Conservation (phyloP, 345 rosid species). For the Eucalyptus shirleyi region DNA sequence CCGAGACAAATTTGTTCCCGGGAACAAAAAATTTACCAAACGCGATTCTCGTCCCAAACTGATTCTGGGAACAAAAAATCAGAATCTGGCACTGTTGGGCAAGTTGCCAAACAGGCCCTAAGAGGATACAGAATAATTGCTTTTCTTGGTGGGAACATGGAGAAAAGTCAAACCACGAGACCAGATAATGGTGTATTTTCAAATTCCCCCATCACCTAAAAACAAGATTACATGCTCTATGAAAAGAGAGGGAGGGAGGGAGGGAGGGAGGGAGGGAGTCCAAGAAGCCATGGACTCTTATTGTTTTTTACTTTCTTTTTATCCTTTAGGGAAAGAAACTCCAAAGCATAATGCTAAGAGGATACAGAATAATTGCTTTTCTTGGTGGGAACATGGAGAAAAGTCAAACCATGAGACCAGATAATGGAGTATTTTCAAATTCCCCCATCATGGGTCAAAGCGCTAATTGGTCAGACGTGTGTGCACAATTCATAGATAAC, state of each 20-base stretch:
- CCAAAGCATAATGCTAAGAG: not conserved
- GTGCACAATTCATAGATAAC: not conserved
- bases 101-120: too few relatives aligned
- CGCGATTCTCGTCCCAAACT: too few relatives aligned
- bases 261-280: not conserved
- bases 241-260: not conserved
- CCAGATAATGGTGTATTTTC: too few relatives aligned
- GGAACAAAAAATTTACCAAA: too few relatives aligned
- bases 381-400: not conserved
- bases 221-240: not conserved
- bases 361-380: not conserved
- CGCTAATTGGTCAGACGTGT: not conserved
- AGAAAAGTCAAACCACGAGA: too few relatives aligned
- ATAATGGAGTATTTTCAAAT: not conserved
- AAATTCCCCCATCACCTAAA: not conserved
- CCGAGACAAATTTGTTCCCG: too few relatives aligned
- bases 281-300: slow-evolving; percentile 4
- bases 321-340: not conserved
- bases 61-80: too few relatives aligned
- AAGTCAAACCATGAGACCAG: not conserved
- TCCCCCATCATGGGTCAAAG: not conserved
- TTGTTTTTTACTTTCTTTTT: not conserved
- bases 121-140: too few relatives aligned
- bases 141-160: too few relatives aligned
- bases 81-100: too few relatives aligned